phyloP scores from a whole-genome alignment of 495 filamentous ascomycete genomes.

The Usnea hakonensis region DNA sequence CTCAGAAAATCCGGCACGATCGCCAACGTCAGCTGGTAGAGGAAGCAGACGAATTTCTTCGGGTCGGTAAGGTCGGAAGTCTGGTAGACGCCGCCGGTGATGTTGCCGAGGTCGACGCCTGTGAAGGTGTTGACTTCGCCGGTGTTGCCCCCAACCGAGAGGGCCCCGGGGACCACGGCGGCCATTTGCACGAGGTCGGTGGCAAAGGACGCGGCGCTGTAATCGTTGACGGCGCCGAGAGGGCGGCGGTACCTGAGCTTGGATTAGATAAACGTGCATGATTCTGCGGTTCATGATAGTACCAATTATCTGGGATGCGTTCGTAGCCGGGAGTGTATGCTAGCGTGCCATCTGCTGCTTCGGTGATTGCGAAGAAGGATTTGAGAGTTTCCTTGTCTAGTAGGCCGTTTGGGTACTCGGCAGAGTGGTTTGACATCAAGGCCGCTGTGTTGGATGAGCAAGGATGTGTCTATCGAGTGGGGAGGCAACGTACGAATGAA shows the following conservation, averaged over 20 bases:
- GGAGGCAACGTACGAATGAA: constrained; percentile 31
- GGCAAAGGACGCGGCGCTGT: constrained; percentile 35
- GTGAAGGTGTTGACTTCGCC: constrained; percentile 48
- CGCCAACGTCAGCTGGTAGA: constrained; percentile 36
- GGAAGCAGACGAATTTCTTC: constrained; percentile 43
- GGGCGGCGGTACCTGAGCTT: constrained; percentile 15
- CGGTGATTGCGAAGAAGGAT: constrained; percentile 42
- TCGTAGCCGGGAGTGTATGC: constrained; percentile 43
- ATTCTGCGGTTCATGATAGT: constrained; percentile 37
- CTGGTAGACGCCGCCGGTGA: constrained; percentile 47
- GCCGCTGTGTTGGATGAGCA: constrained; percentile 1
- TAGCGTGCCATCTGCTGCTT: constrained; percentile 29
- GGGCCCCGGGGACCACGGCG: constrained; percentile 27
- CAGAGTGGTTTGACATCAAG: constrained; percentile 28
- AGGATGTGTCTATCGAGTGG: not conserved
- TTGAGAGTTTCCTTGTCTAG: constrained; percentile 35
- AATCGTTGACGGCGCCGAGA: constrained; percentile 26
- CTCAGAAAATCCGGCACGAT: constrained; percentile 38
- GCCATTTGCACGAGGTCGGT: constrained; percentile 33
- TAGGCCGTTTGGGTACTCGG: constrained; percentile 23
- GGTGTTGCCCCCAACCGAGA: constrained; percentile 49
- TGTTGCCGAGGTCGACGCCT: constrained; percentile 39
- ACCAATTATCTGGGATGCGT: constrained; percentile 55
- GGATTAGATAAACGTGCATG: not conserved
- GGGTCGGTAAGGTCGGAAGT: constrained; percentile 33